A percentile compares a stretch with the other conserved stretches of the same genome.
Evolutionary conservation across 2,329 filamentous ascomycete species (phyloP).

Genomic region (Pezicula neosporulosa): DNA sequence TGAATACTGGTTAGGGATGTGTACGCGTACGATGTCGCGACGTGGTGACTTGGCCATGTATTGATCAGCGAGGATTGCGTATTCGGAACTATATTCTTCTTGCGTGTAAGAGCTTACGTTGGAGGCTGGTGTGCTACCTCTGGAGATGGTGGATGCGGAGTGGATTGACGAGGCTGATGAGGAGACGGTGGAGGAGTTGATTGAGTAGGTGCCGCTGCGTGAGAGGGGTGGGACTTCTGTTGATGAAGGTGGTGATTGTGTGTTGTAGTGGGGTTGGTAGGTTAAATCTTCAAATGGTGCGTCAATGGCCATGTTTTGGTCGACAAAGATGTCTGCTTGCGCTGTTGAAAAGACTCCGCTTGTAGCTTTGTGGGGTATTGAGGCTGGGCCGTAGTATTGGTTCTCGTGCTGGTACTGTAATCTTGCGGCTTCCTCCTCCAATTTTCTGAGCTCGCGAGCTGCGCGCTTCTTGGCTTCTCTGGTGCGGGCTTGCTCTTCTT

Average conservation of each 20-base stretch:
- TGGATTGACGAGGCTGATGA: conserved; percentile 30
- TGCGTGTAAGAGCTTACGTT: conserved; percentile 24
- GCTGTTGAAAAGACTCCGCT: conserved; percentile 3
- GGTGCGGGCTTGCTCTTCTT: conserved; percentile 19
- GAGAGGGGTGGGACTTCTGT: conserved; percentile 31
- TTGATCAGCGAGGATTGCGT: conserved; percentile 7
- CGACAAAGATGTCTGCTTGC: neutral
- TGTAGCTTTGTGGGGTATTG: neutral
- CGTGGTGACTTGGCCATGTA: conserved; percentile 8
- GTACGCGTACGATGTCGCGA: conserved; percentile 24
- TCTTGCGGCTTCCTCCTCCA: conserved; percentile 18
- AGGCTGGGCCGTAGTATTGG: conserved; percentile 21
- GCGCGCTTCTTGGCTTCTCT: conserved; percentile 18
- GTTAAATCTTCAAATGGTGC: conserved; percentile 13
- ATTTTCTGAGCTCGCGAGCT: conserved; percentile 12
- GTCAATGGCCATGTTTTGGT: conserved; percentile 3
- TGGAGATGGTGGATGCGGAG: conserved; percentile 23
- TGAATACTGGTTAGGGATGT: conserved; percentile 15
- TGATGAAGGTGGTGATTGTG: conserved; percentile 29
- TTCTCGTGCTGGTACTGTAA: conserved; percentile 17
- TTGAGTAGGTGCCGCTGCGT: conserved; percentile 27
- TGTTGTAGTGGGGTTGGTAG: conserved; percentile 2
- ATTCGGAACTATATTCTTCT: conserved; percentile 14
- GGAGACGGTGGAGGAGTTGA: conserved; percentile 21
- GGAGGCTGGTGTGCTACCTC: conserved; percentile 29